A percentile compares a stretch with the other conserved stretches of the same genome.
Evolutionary conservation across 306 rosid species (phyloP).

Genomic region (Pueraria montana): DNA sequence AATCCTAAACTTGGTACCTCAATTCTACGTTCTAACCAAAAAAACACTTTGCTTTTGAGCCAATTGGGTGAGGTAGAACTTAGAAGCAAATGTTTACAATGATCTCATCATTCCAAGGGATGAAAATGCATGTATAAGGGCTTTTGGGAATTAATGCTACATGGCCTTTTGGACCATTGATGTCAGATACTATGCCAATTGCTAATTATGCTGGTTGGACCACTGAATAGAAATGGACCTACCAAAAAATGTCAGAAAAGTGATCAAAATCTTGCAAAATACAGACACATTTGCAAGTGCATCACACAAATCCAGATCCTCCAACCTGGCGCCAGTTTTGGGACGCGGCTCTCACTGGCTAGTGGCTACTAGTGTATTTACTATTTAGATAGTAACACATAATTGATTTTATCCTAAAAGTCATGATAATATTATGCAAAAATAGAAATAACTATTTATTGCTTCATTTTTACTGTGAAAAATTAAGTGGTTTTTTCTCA

Average conservation of each 20-base stretch:
- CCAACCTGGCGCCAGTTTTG: not conserved
- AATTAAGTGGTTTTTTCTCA: too few species aligned
- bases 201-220: not conserved
- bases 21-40: not conserved
- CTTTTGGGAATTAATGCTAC: slow-evolving; percentile 11
- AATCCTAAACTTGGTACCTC: too few species aligned
- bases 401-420: too few species aligned
- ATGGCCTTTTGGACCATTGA: not conserved
- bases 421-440: too few species aligned
- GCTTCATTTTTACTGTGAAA: too few species aligned
- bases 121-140: not conserved
- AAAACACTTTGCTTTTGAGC: not conserved
- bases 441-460: too few species aligned
- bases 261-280: not conserved
- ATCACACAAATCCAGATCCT: not conserved
- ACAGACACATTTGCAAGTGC: not conserved
- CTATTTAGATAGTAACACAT: too few species aligned
- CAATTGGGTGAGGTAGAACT: not conserved
- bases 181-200: not conserved
- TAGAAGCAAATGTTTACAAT: not conserved
- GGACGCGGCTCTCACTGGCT: not conserved
- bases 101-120: not conserved
- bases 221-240: not conserved
- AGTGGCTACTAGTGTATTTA: too few species aligned
- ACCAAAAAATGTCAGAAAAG: not conserved